Base-by-base conservation (phyloP, 2,329 filamentous ascomycete species). In the Neurospora sp. region DNA sequence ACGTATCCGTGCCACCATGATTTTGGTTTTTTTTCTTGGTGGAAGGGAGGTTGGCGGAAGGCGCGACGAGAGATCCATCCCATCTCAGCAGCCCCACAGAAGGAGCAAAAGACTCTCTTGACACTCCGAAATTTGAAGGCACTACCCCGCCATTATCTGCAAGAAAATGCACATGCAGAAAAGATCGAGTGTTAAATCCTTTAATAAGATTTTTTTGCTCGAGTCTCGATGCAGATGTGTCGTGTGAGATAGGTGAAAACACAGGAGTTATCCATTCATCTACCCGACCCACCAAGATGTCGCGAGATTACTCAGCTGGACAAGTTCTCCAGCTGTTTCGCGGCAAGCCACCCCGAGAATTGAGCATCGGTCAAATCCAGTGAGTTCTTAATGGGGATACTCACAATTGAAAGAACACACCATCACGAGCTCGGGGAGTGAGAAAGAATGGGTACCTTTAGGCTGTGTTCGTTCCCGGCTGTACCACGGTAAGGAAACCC, bases 141-240 rank as follows among this genome's bases (percentile, higher is more conserved):
- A 28, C 0, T 15, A 28, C 12, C 2, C 11, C 1, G 6, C 23
- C 4, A 0, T 19, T 0, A 15, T 28, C 17, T 28, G 12, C 19
- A 33, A 57, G 1, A 4, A 8, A 57, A 15, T 57, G 23, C 6
- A 17, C 6, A 33, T 57, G 6, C 1, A 33, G 12, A 1, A 28
- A 57, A 28, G 6, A 33, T 2, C 2, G 5, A 33, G 4, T 3
- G 23, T 4, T 2, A 0, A 8, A 17, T 0, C 4, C 2, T 4
- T 2, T 1, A 3, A 28, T 33, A 1, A 23, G 17, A 0, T 8
- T 2, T 11, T 2, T 10, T 43, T 19, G 2, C 41, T 28, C 1
- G 11, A 17, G 12, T 28, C 28, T 0, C 0, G 6, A 8, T 33
- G 52, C 52, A 33, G 6, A 33, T 33, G 46, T 57, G 19, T 6